Percentiles rank a stretch among this genome's conserved stretches.
phyloP scores from a whole-genome alignment of 140 eudicot genomes.

The Anethum foeniculum region DNA sequence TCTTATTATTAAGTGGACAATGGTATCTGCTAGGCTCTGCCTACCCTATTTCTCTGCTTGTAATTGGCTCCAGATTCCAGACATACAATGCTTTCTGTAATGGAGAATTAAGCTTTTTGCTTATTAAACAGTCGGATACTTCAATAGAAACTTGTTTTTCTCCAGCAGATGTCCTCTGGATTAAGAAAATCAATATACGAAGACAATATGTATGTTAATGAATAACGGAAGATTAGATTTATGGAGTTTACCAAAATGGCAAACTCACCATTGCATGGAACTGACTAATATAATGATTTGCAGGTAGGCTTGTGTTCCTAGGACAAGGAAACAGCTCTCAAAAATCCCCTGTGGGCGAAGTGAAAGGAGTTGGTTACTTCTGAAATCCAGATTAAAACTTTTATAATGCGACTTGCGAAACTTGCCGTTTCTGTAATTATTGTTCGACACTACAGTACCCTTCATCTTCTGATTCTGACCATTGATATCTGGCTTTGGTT shows the following conservation, averaged over 20 bases:
- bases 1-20: neutral
- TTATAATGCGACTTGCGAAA: too few species aligned
- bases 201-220: neutral
- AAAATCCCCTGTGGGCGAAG: slow-evolving; percentile 31
- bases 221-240: neutral
- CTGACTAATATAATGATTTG: slow-evolving; percentile 11
- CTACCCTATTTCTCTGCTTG: neutral
- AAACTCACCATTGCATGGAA: neutral
- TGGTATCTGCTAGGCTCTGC: neutral
- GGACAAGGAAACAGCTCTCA: slow-evolving; percentile 48
- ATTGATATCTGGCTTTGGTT: neutral
- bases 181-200: neutral
- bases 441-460: neutral
- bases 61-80: neutral
- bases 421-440: neutral
- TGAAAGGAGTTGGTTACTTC: slow-evolving; percentile 68
- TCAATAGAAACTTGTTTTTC: neutral
- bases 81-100: neutral
- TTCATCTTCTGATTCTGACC: neutral
- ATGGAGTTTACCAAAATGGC: neutral
- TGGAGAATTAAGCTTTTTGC: neutral
- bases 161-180: neutral
- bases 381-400: slow-evolving; percentile 15
- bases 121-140: neutral
- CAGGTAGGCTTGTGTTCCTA: slow-evolving; percentile 70